These are phyloP conservation scores for Tetradesmus obliquus DNA, from an alignment of 139 green algal genomes.

Conservation along the genomic window DNA sequence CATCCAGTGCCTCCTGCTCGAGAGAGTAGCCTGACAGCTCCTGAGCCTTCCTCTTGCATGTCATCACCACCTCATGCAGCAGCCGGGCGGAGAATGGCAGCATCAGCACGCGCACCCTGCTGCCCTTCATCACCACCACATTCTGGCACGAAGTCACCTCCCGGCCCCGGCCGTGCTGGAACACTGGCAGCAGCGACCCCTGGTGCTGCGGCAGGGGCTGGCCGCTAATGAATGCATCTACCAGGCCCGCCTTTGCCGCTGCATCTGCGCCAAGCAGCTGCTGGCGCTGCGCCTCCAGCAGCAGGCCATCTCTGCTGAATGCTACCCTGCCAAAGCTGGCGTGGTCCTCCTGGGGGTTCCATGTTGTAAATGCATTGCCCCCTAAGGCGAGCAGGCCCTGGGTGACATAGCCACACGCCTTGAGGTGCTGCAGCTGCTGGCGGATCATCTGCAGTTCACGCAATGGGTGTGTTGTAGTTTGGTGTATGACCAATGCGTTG, in stretches of 20 bases:
- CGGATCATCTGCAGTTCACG: not conserved
- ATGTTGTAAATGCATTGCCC: not conserved
- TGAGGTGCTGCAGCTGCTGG: not conserved
- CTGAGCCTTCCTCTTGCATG: not conserved
- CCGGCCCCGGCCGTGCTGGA: not conserved
- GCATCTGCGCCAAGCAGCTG: not conserved
- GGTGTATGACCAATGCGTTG: no score
- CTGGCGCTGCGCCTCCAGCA: not conserved
- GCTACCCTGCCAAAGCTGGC: not conserved
- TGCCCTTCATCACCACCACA: not conserved
- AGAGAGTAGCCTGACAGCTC: not conserved
- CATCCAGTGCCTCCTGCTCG: not conserved
- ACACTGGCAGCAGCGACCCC: not conserved
- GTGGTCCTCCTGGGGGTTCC: constrained; percentile 12
- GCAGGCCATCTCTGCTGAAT: not conserved
- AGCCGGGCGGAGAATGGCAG: not conserved
- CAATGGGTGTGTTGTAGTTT: not conserved
- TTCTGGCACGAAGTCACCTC: not conserved
- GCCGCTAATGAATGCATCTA: not conserved
- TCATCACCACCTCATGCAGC: constrained; percentile 1
- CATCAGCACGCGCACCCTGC: not conserved
- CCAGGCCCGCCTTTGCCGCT: not conserved
- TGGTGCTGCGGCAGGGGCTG: not conserved
- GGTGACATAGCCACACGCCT: not conserved
- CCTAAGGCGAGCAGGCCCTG: not conserved